Evolutionary conservation across 1,139 yeast genomes (phyloP), one percentile per base, ranked within the genome.

Genomic region (Wickerhamomyces sp.): DNA sequence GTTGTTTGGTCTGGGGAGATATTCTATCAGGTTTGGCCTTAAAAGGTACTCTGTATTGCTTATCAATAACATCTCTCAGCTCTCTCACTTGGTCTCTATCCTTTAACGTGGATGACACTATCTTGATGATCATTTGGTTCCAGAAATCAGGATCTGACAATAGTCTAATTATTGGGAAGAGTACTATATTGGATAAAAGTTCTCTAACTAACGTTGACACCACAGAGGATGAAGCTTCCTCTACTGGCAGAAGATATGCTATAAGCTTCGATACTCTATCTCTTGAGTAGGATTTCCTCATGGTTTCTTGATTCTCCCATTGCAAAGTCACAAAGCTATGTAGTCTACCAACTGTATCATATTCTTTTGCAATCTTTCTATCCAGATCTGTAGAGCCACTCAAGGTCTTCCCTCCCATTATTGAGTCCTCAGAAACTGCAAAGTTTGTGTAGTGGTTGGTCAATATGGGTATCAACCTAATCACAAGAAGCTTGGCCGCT

Each of bases 11-110:
- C 7, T 52, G 56, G 14, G 64, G 54, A 0, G 60, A 58, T 14
- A 69, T 45, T 42, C 54, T 15, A 38, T 43, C 10, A 9, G 30
- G 14, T 26, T 37, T 36, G n/a, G 31, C 13, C 14, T 42, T 42
- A 8, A 44, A 7, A 34, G 43, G 50, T 34, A 53, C 52, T 34
- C 54, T 61, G 48, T 88, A 75, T 53, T 86, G 91, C 51, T 79
- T 75, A 51, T 82, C 84, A 40, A 91, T 69, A 0, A 87, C 88
- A 15, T 78, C 79, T 50, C 95, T 69, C 15, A 90, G 72, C 53
- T 80, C 78, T 52, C 83, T 79, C 0, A 90, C 95, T 57, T 87
- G 90, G 36, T 78, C 78, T 50, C 91, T 72, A 56, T 89, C 94
- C 51, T 81, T 81, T 58, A 91, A 69, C 27, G 84, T 77, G 32